Evolutionary conservation across 78 protist genomes (phyloP).

Genomic region (Guillardia theta): DNA sequence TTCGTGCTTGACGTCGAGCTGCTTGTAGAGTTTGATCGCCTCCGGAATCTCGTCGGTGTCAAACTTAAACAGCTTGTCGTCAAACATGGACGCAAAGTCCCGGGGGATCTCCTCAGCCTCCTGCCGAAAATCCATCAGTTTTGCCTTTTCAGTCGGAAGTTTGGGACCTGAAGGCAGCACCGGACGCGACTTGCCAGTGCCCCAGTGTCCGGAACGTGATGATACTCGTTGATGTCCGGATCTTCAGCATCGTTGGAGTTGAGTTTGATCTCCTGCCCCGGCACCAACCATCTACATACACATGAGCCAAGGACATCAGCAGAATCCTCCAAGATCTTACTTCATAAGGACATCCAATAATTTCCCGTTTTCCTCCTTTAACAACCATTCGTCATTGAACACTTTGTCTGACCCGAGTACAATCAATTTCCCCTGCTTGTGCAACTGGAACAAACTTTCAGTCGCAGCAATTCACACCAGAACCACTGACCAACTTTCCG

Average conservation of each 20-base stretch:
- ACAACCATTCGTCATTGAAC: conserved; percentile 64
- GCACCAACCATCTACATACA: conserved; percentile 29
- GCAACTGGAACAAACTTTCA: neutral
- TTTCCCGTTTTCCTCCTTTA: conserved; percentile 69
- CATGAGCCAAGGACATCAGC: neutral
- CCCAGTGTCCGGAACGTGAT: conserved; percentile 64
- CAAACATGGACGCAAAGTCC: conserved; percentile 69
- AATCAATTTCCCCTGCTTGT: conserved; percentile 38
- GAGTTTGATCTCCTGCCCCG: neutral
- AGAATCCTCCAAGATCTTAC: too few relatives aligned
- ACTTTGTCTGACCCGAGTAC: conserved; percentile 63
- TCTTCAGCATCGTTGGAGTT: conserved; percentile 51
- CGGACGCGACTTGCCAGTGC: conserved; percentile 61
- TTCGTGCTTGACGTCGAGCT: conserved; percentile 66
- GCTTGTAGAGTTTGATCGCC: conserved; percentile 50
- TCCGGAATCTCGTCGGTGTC: conserved; percentile 70
- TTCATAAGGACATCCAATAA: conserved; percentile 2
- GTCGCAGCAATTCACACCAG: neutral
- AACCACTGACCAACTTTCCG: neutral
- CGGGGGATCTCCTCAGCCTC: conserved; percentile 62
- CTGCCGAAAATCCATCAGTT: neutral
- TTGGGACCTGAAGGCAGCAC: conserved; percentile 49
- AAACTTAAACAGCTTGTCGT: conserved; percentile 52
- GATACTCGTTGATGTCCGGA: conserved; percentile 63
- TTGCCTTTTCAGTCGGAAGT: neutral